phyloP scores from a whole-genome alignment of 2,329 filamentous ascomycete species.

The Colletotrichum tofieldiae region DNA sequence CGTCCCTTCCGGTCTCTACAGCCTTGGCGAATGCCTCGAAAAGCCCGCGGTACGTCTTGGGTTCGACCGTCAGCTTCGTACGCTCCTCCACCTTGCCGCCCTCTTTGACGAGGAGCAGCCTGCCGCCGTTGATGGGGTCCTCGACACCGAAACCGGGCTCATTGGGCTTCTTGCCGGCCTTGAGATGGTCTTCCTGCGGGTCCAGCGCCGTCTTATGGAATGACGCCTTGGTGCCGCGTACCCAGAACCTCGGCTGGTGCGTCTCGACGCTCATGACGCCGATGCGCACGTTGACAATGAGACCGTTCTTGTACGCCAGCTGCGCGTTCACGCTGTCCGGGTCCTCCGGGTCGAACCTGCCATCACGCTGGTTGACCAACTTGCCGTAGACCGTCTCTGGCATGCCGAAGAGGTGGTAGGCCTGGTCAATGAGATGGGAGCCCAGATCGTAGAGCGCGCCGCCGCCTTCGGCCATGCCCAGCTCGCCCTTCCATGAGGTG shows the following conservation, averaged over 20 bases:
- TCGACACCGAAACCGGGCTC: conserved; percentile 78
- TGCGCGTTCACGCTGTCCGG: conserved; percentile 75
- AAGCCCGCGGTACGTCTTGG: conserved; percentile 78
- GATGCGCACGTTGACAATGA: conserved; percentile 79
- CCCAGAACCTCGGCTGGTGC: conserved; percentile 82
- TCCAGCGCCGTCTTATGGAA: conserved; percentile 83
- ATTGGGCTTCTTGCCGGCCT: conserved; percentile 72
- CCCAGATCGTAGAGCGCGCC: conserved; percentile 83
- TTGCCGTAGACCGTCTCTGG: conserved; percentile 78
- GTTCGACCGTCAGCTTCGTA: conserved; percentile 71
- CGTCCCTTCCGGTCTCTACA: conserved; percentile 63
- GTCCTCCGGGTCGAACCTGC: conserved; percentile 61
- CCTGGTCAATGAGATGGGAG: conserved; percentile 83
- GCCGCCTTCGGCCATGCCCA: conserved; percentile 73
- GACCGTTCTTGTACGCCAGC: conserved; percentile 75
- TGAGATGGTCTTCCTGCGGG: conserved; percentile 82
- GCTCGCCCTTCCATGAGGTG: conserved; percentile 76
- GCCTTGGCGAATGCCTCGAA: conserved; percentile 71
- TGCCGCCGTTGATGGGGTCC: conserved; percentile 69
- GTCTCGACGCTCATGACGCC: conserved; percentile 78
- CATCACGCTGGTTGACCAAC: conserved; percentile 76
- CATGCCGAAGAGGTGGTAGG: conserved; percentile 78
- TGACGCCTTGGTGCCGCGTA: conserved; percentile 80
- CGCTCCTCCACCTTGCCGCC: conserved; percentile 67
- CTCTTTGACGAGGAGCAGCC: conserved; percentile 68